Evolutionary conservation across 116 monocot species (phyloP).

Genomic region (Papilionanthe hybrid): DNA sequence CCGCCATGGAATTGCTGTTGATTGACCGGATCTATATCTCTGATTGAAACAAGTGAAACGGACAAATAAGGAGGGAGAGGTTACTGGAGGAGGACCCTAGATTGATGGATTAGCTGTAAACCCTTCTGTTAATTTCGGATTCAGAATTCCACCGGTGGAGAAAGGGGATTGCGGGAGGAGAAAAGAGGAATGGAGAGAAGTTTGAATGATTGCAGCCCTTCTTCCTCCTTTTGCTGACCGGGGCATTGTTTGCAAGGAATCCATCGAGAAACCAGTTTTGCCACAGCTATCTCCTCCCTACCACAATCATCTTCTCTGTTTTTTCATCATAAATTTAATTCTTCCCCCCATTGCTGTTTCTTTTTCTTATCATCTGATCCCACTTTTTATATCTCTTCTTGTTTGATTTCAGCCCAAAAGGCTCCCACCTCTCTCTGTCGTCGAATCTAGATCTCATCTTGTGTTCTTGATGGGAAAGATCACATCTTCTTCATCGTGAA

Average conservation of each 20-base stretch:
- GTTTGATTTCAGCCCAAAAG: no score
- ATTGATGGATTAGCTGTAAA: neutral
- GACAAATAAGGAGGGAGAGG: neutral
- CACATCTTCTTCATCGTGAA: no score
- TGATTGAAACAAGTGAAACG: neutral
- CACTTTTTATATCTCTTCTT: no score
- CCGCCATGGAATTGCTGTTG: neutral
- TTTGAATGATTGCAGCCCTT: neutral
- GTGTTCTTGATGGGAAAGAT: no score
- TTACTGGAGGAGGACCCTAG: conserved; percentile 1
- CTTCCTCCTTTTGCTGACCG: neutral
- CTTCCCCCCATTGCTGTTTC: no score
- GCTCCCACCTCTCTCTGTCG: no score
- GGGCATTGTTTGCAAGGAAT: neutral
- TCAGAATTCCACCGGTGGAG: neutral
- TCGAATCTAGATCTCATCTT: no score
- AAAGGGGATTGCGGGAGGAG: neutral
- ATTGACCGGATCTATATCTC: conserved; percentile 10
- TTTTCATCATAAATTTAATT: no score
- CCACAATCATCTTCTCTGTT: no score
- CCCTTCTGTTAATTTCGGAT: neutral
- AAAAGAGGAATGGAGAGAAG: neutral
- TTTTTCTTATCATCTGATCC: no score
- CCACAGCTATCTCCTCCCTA: no score
- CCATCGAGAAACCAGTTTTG: neutral